phyloP scores from a whole-genome alignment of 1,284 basidiomycete genomes.

The Paramarasmius palmivorus region DNA sequence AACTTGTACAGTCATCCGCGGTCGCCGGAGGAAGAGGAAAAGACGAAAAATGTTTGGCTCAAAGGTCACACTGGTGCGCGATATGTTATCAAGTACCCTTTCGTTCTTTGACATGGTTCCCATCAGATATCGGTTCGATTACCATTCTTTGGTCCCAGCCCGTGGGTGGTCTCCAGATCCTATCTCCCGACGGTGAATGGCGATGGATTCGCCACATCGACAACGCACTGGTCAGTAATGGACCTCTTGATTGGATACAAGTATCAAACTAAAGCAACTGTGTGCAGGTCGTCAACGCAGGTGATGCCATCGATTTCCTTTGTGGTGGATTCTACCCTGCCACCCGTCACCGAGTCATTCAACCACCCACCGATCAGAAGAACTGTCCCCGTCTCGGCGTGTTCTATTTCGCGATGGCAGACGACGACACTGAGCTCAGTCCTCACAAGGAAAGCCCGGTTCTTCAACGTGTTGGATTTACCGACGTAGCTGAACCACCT shows the following conservation, averaged over 20 bases:
- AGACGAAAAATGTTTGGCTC: conserved; percentile 45
- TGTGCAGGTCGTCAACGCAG: conserved; percentile 12
- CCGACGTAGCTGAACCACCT: conserved; percentile 8
- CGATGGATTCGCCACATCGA: conserved; percentile 45
- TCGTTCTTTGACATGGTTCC: not conserved
- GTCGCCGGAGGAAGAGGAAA: conserved; percentile 41
- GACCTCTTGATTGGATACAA: not conserved
- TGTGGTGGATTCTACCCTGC: conserved; percentile 12
- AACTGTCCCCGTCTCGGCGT: conserved; percentile 10
- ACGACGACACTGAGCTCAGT: conserved; percentile 12
- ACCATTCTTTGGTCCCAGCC: conserved; percentile 53
- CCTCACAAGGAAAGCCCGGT: conserved; percentile 3
- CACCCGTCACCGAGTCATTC: conserved; percentile 14
- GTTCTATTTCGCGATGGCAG: conserved; percentile 16
- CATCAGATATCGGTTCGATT: conserved; percentile 42
- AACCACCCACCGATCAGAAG: conserved; percentile 14
- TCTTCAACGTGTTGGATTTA: not conserved
- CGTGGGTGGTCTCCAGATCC: conserved; percentile 44
- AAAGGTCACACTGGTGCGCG: conserved; percentile 47
- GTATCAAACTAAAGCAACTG: not conserved
- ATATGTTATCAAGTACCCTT: not conserved
- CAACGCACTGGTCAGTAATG: conserved; percentile 41
- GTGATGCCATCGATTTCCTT: conserved; percentile 14
- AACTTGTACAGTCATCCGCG: conserved; percentile 36
- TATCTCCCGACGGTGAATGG: conserved; percentile 42